Evolutionary conservation across 139 green algal genomes (phyloP).

Genomic region (Pseudopediastrum boryanum): DNA sequence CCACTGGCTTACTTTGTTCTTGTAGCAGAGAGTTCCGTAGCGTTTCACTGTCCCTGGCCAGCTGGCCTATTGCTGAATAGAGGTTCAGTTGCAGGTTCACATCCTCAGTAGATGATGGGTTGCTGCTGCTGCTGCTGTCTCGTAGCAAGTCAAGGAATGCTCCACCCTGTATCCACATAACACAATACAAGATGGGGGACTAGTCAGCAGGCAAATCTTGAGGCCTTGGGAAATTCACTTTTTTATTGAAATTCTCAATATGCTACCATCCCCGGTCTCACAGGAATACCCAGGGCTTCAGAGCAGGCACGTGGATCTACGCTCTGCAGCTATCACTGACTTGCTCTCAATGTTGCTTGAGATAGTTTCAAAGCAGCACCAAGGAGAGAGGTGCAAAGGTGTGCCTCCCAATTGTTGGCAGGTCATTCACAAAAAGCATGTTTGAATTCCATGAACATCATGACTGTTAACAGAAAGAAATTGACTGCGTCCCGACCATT

Average conservation of each 20-base stretch:
- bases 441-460: too few species aligned
- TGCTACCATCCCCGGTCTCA: neutral
- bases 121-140: neutral
- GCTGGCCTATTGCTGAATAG: slow-evolving; percentile 23
- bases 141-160: slow-evolving; percentile 5
- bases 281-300: too few species aligned
- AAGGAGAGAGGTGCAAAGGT: too few species aligned
- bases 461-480: too few species aligned
- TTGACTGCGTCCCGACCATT: too few species aligned
- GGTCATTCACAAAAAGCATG: too few species aligned
- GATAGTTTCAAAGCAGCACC: too few species aligned
- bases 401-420: too few species aligned
- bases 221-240: neutral
- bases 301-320: too few species aligned
- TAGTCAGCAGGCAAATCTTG: neutral
- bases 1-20: neutral
- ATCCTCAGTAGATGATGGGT: neutral
- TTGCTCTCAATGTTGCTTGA: too few species aligned
- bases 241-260: neutral
- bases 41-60: slow-evolving; percentile 10
- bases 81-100: slow-evolving; percentile 30
- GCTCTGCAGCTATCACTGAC: too few species aligned
- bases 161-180: neutral
- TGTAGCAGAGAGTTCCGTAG: neutral
- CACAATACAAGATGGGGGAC: neutral